Evolutionary conservation across 164 flowering plant genomes (phyloP).

Genomic region (Vitis labrusca): DNA sequence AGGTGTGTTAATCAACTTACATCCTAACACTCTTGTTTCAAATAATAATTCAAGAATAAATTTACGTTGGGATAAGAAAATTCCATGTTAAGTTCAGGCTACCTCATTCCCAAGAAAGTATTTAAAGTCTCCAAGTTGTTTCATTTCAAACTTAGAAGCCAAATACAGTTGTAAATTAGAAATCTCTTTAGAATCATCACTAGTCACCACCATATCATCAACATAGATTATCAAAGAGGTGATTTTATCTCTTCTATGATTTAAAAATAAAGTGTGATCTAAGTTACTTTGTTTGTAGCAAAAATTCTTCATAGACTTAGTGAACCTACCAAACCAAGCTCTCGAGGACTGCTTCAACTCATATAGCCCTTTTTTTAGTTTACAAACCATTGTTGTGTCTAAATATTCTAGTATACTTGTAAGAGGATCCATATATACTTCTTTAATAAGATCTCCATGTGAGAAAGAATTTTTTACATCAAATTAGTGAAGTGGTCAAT

Average conservation of each 20-base stretch:
- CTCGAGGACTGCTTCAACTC: constrained; percentile 7
- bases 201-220: constrained; percentile 5
- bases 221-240: not conserved
- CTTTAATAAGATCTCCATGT: not conserved
- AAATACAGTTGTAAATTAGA: not conserved
- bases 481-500: not conserved
- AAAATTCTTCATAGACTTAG: no score
- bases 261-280: constrained; percentile 7
- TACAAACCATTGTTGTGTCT: not conserved
- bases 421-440: not conserved
- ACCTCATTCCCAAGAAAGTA: constrained; percentile 1
- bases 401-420: not conserved
- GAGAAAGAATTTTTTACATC: constrained; percentile 2
- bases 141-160: not conserved
- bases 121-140: constrained; percentile 4
- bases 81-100: not conserved
- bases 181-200: constrained; percentile 5
- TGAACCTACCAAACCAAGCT: constrained; percentile 1
- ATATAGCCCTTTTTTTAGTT: not conserved
- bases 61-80: constrained; percentile 2
- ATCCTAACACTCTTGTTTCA: no score
- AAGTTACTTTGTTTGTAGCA: not conserved
- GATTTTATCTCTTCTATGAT: not conserved
- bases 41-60: not conserved
- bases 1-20: no score